Evolutionary conservation across 2,329 filamentous ascomycete genomes (phyloP).

Genomic region (Camillea tinctor): DNA sequence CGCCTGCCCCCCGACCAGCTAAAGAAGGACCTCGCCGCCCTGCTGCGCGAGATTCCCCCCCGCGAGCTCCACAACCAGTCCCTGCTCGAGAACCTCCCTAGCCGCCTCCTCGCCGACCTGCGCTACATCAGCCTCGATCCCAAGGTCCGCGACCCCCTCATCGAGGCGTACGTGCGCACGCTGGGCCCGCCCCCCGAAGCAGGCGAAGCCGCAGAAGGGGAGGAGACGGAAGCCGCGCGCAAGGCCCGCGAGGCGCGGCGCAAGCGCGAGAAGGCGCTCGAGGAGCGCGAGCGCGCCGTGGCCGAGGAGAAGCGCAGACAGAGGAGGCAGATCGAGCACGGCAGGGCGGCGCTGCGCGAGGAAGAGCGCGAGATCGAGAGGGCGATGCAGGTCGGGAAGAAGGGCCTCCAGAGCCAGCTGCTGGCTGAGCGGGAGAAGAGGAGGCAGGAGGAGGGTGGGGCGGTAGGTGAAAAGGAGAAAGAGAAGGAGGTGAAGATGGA

Average conservation of each 20-base stretch:
- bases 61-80: constrained; percentile 60
- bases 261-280: constrained; percentile 64
- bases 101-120: constrained; percentile 62
- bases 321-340: constrained; percentile 57
- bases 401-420: constrained; percentile 63
- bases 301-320: constrained; percentile 62
- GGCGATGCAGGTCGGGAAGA: constrained; percentile 68
- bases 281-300: constrained; percentile 61
- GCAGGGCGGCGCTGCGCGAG: constrained; percentile 61
- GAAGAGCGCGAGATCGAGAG: constrained; percentile 66
- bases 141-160: constrained; percentile 59
- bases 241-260: constrained; percentile 51
- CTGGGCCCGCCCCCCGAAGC: constrained; percentile 55
- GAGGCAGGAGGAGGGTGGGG: background rate
- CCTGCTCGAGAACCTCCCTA: constrained; percentile 56
- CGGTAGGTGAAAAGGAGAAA: constrained; percentile 8
- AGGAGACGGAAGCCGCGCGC: constrained; percentile 49
- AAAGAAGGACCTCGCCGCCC: constrained; percentile 65
- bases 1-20: constrained; percentile 64
- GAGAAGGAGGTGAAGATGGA: background rate
- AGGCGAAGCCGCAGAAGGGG: constrained; percentile 48
- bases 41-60: constrained; percentile 62
- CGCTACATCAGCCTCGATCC: constrained; percentile 67
- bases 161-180: constrained; percentile 65
- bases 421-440: constrained; percentile 29